A percentile compares a stretch with the other conserved stretches of the same genome.
These are phyloP conservation scores for Suillus lakei DNA, from an alignment of 768 basidiomycete genomes.

Conservation along the genomic window DNA sequence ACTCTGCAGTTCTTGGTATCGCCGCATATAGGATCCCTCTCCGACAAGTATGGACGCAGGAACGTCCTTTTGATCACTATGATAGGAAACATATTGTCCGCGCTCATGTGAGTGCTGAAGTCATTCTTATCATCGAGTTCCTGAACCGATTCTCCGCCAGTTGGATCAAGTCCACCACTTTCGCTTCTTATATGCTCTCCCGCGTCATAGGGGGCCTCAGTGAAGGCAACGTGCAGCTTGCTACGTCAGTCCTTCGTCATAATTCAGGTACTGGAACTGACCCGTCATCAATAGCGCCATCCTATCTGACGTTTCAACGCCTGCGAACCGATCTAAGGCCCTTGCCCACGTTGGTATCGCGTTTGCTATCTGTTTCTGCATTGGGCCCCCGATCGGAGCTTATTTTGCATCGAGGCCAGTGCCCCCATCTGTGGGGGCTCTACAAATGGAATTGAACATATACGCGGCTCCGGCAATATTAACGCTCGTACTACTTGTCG, in stretches of 20 bases:
- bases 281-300: constrained; percentile 67
- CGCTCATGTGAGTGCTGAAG: constrained; percentile 63
- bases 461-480: constrained; percentile 91
- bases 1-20: constrained; percentile 85
- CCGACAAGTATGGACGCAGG: constrained; percentile 90
- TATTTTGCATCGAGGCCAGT: constrained; percentile 92
- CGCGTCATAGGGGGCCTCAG: constrained; percentile 91
- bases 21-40: constrained; percentile 80
- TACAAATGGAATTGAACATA: constrained; percentile 76
- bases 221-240: constrained; percentile 97
- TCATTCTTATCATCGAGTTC: constrained; percentile 13
- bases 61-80: constrained; percentile 83
- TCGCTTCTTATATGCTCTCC: constrained; percentile 88
- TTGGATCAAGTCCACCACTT: constrained; percentile 90
- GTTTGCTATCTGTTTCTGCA: constrained; percentile 93
- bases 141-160: constrained; percentile 40
- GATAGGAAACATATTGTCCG: constrained; percentile 94
- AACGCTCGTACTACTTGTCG: constrained; percentile 74
- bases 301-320: constrained; percentile 87
- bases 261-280: neutral
- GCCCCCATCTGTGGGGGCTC: constrained; percentile 57
- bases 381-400: constrained; percentile 93
- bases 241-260: constrained; percentile 66
- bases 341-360: constrained; percentile 95
- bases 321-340: constrained; percentile 79